A percentile compares a stretch with the other conserved stretches of the same genome.
These are phyloP conservation scores for Pinus albicaulis DNA, from an alignment of 75 land plant species.

Conservation along the genomic window DNA sequence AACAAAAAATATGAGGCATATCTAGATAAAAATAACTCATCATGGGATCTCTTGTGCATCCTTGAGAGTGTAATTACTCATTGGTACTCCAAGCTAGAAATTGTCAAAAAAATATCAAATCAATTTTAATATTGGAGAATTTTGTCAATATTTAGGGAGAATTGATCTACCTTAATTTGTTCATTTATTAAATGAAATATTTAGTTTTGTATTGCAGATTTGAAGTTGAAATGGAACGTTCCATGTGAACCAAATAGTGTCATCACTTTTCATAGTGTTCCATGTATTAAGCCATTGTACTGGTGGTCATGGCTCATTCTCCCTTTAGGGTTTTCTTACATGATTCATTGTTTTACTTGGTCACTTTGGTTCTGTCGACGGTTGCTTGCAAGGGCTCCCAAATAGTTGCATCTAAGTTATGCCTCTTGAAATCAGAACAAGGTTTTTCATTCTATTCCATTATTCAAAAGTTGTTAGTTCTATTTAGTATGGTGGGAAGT, in stretches of 20 bases:
- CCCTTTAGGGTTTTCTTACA: conserved; percentile 33
- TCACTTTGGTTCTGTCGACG: conserved; percentile 2
- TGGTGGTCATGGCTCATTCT: conserved; percentile 54
- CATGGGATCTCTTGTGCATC: too few species aligned
- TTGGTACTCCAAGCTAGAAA: too few species aligned
- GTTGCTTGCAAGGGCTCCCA: conserved; percentile 11
- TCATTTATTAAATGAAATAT: conserved; percentile 8
- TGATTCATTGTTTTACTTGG: conserved; percentile 24
- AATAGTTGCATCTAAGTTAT: conserved; percentile 42
- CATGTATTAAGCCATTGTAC: conserved; percentile 54
- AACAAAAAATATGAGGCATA: too few species aligned
- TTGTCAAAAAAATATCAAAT: too few species aligned
- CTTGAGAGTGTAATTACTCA: too few species aligned
- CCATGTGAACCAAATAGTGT: too few species aligned
- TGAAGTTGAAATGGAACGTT: too few species aligned
- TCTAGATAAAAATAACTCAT: too few species aligned
- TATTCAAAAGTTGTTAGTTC: conserved; percentile 40
- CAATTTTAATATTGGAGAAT: too few species aligned
- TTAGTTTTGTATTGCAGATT: conserved; percentile 15
- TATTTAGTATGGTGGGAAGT: conserved; percentile 54
- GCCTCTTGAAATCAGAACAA: conserved; percentile 41
- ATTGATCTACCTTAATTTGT: background rate
- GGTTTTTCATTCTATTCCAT: conserved; percentile 26
- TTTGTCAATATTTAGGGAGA: too few species aligned
- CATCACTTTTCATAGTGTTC: conserved; percentile 46